These are phyloP conservation scores for Fusarium xyrophilum DNA, from an alignment of 2,329 filamentous ascomycete species.

Conservation along the genomic window DNA sequence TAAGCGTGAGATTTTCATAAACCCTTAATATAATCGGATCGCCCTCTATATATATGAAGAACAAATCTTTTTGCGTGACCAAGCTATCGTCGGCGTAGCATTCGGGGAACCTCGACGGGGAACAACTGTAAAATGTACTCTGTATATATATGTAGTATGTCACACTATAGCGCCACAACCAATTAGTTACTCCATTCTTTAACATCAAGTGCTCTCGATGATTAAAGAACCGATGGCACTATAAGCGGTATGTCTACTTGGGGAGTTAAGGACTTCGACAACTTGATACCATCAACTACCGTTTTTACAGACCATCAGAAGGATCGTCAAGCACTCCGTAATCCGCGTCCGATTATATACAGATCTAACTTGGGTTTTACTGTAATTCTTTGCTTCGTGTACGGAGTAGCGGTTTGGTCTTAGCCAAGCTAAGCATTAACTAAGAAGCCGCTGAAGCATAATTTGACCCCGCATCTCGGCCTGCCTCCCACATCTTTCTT, in stretches of 20 bases:
- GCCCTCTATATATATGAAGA: neutral
- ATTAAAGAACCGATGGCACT: neutral
- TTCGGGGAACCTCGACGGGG: conserved; percentile 19
- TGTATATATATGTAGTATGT: neutral
- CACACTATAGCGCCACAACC: conserved; percentile 7
- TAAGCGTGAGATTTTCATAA: neutral
- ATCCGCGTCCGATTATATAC: neutral
- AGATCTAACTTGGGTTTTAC: neutral
- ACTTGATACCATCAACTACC: neutral
- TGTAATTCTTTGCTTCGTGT: neutral
- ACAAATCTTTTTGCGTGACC: neutral
- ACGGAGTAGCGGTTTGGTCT: neutral
- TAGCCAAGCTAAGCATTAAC: neutral
- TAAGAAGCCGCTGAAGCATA: neutral
- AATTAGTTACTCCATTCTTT: neutral
- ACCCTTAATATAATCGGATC: neutral
- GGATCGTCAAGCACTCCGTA: neutral
- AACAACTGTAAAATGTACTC: neutral
- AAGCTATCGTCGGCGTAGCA: conserved; percentile 17
- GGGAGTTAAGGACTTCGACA: neutral
- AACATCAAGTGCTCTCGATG: neutral
- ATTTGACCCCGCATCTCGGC: neutral
- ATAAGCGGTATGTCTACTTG: neutral
- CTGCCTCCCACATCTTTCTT: neutral
- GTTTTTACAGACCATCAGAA: neutral